Base-by-base conservation (phyloP, 345 rosid species). In the Euphorbia lathyris region DNA sequence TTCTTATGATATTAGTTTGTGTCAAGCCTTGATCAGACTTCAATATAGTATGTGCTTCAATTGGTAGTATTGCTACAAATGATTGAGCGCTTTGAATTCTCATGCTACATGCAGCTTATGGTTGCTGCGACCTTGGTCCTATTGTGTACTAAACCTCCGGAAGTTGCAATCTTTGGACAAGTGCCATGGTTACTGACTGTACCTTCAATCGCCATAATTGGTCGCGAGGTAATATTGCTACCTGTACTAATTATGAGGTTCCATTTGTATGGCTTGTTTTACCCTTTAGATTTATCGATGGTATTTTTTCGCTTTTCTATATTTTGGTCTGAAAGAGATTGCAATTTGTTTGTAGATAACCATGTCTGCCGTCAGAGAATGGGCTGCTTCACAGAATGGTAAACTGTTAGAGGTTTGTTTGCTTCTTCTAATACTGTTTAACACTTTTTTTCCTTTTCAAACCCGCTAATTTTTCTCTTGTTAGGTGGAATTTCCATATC, bases 341-440 rank as follows among this genome's bases (percentile, higher is more conserved):
- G 66, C 56, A 17, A 57, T 38, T 73, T 77, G 11, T 78, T 67
- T 65, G 78, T 80, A 95, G 99, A 95, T 95, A 78, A 92, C 99
- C 23, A 92, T 95, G 99, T 95, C 99, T 38, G 99, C 99, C 0
- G 97, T 95, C 65, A 86, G 97, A 77, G 98, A 95, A 82, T 92
- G 99, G 99, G 98, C 99, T 73, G 99, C 99, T 71, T 95, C 99
- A 63, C 96, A 92, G 82, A 84, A 86, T 68, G 68, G 82, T 64
- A 86, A 84, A 81, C 93, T 95, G 78, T 79, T 85, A 70, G 86
- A 90, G 99, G 99, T 92, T 73, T 36, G 82, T 76, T 60, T 48
- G 61, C 30, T 53, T 30, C 9, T 53, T 2, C 36, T 27, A 38
- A 32, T 69, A 20, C 34, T 51, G 11, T 65, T 61, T 58, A 60